These are phyloP conservation scores for Selenicereus undatus DNA, from an alignment of 148 eudicot genomes.

Conservation along the genomic window DNA sequence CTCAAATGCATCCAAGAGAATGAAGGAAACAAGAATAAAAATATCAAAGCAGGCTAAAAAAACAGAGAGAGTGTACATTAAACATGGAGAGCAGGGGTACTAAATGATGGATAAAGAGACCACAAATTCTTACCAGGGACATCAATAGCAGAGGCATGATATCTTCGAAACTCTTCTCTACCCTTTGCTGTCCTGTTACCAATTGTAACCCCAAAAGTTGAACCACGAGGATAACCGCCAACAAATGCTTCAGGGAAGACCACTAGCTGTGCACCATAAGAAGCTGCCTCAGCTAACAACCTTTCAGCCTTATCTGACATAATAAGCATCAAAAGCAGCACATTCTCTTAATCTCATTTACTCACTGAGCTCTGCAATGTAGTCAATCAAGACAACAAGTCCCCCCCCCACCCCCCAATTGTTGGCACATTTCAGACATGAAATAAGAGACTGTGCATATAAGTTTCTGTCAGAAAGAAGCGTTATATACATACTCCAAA, in stretches of 20 bases:
- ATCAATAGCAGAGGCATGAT: constrained; percentile 88
- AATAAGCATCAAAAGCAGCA: neutral
- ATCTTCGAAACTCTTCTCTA: constrained; percentile 78
- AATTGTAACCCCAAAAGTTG: constrained; percentile 71
- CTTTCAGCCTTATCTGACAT: constrained; percentile 87
- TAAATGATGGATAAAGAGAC: neutral
- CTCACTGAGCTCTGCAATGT: neutral
- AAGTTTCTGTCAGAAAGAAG: neutral
- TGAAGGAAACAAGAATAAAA: too few species aligned
- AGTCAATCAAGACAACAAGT: neutral
- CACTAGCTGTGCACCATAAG: constrained; percentile 79
- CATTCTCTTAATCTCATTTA: neutral
- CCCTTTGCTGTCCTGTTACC: constrained; percentile 86
- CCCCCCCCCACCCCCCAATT: neutral
- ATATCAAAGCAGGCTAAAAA: too few species aligned
- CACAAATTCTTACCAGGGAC: constrained; percentile 60
- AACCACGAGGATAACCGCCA: constrained; percentile 96
- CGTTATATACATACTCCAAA: neutral
- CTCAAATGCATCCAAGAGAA: too few species aligned
- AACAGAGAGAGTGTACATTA: too few species aligned
- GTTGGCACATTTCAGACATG: neutral
- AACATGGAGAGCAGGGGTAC: too few species aligned
- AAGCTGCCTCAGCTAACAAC: constrained; percentile 84
- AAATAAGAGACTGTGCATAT: neutral
- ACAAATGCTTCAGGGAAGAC: constrained; percentile 97